Conservation (phyloP, 371 early-diverging fungal genomes). For the Thermomucor indicae-seudaticae region DNA sequence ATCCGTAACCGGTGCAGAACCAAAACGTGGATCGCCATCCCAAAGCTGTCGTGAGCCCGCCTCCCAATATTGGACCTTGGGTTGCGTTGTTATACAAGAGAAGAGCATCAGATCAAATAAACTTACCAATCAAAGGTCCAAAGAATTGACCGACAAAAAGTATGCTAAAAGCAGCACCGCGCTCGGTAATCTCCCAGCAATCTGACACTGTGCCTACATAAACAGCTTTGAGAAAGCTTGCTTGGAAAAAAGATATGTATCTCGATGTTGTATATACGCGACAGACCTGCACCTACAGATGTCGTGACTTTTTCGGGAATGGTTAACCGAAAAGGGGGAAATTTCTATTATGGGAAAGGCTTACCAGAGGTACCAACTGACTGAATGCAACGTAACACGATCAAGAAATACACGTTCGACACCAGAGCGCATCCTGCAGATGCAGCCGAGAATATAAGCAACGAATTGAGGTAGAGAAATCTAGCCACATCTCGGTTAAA, state of each 20-base stretch:
- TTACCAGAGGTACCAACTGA: slow-evolving; percentile 62
- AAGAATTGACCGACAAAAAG: slow-evolving; percentile 56
- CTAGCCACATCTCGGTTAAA: too few relatives aligned
- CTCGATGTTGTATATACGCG: too few relatives aligned
- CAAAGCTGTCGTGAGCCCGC: slow-evolving; percentile 29
- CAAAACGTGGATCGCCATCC: slow-evolving; percentile 71
- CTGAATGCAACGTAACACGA: slow-evolving; percentile 60
- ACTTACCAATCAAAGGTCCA: slow-evolving; percentile 46
- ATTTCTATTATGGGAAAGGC: too few relatives aligned
- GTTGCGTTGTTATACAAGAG: background rate
- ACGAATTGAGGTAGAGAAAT: slow-evolving; percentile 50
- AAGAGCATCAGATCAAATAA: background rate
- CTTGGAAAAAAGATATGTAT: too few relatives aligned
- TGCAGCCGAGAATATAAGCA: slow-evolving; percentile 48
- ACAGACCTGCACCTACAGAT: slow-evolving; percentile 32
- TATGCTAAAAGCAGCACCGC: slow-evolving; percentile 38
- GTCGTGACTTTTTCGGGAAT: slow-evolving; percentile 36
- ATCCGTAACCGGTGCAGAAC: slow-evolving; percentile 59
- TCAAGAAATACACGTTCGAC: slow-evolving; percentile 42
- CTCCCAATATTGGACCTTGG: slow-evolving; percentile 37
- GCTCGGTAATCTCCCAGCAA: slow-evolving; percentile 32
- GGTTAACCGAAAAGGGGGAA: too few relatives aligned
- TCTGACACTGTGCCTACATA: slow-evolving; percentile 29
- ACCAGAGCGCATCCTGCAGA: slow-evolving; percentile 60
- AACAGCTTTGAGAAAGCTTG: background rate